Evolutionary conservation across 495 filamentous ascomycete species (phyloP), one percentile per base, ranked within the genome.

Genomic region (Penicillium herquei): DNA sequence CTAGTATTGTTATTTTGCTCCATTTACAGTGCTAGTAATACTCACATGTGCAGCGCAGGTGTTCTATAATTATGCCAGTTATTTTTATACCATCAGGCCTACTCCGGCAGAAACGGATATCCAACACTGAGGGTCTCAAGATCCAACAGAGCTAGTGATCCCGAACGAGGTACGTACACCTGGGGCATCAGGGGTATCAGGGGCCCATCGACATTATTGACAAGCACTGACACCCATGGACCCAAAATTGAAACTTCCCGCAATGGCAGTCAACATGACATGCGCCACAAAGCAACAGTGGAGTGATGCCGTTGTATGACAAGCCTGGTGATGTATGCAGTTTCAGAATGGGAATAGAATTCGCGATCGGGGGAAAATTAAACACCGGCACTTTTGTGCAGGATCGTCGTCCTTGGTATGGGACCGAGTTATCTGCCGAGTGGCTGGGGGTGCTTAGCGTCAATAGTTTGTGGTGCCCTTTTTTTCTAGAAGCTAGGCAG

Each of bases 371-470:
- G 9, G 30, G 17, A 35, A n/a, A 37, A 0, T 14, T 10, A 31
- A 31, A 30, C 16, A 16, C 49, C 34, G 49, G 21, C 13, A 39
- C 11, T 26, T 11, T 18, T 31, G 49, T 51, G 49, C 49, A 34
- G 49, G 50, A 52, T 52, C 50, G 30, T 35, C 49, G 21, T 1
- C n/a, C n/a, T 26, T 26, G 21, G 21, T 10, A 49, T 49, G 49
- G 49, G 49, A 31, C 37, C 46, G 5, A 34, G 14, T 12, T 21
- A 30, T 11, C 12, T 46, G 16, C 17, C 49, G 33, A 39, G 16
- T 12, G 48, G 55, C 52, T 55, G 48, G 52, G 53, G 34, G 16
- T 34, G 47, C 50, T 53, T 35, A 39, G 49, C 48, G 57, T 52
- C 58, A 58, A 56, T 55, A 52, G 49, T 49, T 26, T 21, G 13